Evolutionary conservation across 345 rosid genomes (phyloP).

Genomic region (Eucalyptus curtisii): DNA sequence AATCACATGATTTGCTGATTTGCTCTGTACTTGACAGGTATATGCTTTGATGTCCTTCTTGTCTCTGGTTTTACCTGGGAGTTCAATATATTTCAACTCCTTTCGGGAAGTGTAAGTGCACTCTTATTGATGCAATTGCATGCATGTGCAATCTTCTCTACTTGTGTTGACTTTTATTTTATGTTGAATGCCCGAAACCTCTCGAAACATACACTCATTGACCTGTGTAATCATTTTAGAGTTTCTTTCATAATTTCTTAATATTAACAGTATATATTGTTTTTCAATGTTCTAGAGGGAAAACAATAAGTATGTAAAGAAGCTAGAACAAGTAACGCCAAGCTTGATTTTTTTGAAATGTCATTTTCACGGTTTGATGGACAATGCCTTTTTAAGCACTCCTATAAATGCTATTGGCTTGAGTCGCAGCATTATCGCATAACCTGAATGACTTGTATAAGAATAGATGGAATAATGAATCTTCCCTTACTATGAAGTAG

Average conservation of each 20-base stretch:
- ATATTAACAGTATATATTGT: background rate
- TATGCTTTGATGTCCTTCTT: conserved; percentile 89
- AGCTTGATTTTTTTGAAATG: background rate
- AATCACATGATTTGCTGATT: background rate
- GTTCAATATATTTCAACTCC: conserved; percentile 88
- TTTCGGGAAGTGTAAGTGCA: conserved; percentile 89
- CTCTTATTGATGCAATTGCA: background rate
- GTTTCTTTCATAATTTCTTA: background rate
- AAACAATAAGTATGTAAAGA: background rate
- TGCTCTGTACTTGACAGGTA: conserved; percentile 29
- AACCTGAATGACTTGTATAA: background rate
- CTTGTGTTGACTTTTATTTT: background rate
- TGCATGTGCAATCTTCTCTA: background rate
- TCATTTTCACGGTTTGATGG: background rate
- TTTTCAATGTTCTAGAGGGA: background rate
- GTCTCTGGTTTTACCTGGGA: conserved; percentile 59
- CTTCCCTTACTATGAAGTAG: background rate
- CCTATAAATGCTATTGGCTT: background rate
- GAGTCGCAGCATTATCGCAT: background rate
- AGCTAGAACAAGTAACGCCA: background rate
- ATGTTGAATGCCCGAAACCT: background rate
- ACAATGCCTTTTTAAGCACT: background rate
- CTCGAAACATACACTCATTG: background rate
- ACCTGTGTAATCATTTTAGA: background rate
- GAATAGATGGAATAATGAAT: background rate